Base-by-base conservation (phyloP, 768 basidiomycete genomes). In the Sporobolomyces pararoseus region DNA sequence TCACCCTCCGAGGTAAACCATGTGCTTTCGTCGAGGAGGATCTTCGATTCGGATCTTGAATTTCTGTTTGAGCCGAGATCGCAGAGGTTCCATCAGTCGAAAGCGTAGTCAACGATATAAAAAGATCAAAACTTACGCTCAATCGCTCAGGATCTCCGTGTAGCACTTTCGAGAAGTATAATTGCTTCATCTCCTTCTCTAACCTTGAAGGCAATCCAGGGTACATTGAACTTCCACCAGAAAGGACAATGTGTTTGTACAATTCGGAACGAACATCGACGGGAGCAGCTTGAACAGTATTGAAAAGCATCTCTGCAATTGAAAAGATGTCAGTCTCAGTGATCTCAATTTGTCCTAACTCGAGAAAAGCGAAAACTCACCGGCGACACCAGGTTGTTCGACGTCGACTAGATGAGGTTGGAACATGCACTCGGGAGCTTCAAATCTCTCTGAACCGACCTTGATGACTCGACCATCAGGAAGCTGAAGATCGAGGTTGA, bases 391-490 rank as follows among this genome's bases (percentile, higher is more conserved):
- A 9, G 92, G 91, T 78, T 96, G 94, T 79, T 99, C 96, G 54
- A 98, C 83, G 76, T 99, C 95, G 53, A 98, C 93, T 5, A 99
- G 85, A 79, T 95, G 91, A 27, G 96, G 96, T 79, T 99, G 95
- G 88, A 99, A 98, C 92, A 98, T 93, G 82, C 96, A 98, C 81
- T 99, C 96, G 7, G 96, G 95, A 17, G 95, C 96, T 81, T 98
- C 95, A 78, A 97, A 99, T 17, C 96, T 89, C 79, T 99, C 96
- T 0, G 93, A 91, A 34, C 95, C 96, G 70, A 98, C 92, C 83
- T 95, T 96, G 84, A 98, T 96, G 19, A 84, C 86, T 63, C 96
- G 90, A 1, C 96, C 96, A 77, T 98, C 96, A 23, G 93, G 92
- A 52, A 96, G 87, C 90, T 94, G 75, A 10, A 19, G 63, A 51